phyloP scores from a whole-genome alignment of 345 rosid genomes.

The Gossypium anomalum region DNA sequence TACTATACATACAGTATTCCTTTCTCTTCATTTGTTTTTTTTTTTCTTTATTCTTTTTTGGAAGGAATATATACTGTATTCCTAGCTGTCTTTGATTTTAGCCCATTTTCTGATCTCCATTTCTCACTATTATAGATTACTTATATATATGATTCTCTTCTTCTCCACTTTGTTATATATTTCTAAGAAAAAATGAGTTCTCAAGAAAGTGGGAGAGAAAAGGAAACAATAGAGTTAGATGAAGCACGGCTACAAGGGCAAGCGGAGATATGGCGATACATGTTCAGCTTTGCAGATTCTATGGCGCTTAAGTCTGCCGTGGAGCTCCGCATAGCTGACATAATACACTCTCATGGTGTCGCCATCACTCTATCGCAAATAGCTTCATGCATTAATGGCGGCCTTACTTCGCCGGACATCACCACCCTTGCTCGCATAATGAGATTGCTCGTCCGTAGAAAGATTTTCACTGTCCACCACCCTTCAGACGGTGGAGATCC shows the following conservation, averaged over 20 bases:
- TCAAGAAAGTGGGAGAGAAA: not conserved
- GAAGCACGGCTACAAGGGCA: constrained; percentile 25
- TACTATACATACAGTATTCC: no score
- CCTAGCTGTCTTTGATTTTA: not conserved
- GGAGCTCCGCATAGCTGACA: constrained; percentile 38
- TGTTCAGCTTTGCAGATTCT: constrained; percentile 33
- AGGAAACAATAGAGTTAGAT: constrained; percentile 8
- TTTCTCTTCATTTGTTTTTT: no score
- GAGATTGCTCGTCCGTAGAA: constrained; percentile 29
- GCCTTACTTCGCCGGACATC: constrained; percentile 10
- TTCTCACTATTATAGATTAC: no score
- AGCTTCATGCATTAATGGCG: constrained; percentile 20
- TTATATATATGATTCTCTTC: no score
- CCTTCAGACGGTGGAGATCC: constrained; percentile 22
- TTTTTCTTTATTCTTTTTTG: no score
- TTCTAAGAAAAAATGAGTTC: not conserved
- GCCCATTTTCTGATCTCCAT: no score
- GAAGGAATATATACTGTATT: no score
- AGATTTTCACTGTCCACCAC: constrained; percentile 18
- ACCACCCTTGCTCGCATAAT: constrained; percentile 28
- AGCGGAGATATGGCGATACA: constrained; percentile 19
- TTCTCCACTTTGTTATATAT: not conserved
- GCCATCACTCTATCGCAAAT: constrained; percentile 27
- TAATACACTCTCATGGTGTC: constrained; percentile 22
- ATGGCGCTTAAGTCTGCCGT: constrained; percentile 36